Evolutionary conservation across 306 rosid genomes (phyloP).

Genomic region (Acacia acuminata): DNA sequence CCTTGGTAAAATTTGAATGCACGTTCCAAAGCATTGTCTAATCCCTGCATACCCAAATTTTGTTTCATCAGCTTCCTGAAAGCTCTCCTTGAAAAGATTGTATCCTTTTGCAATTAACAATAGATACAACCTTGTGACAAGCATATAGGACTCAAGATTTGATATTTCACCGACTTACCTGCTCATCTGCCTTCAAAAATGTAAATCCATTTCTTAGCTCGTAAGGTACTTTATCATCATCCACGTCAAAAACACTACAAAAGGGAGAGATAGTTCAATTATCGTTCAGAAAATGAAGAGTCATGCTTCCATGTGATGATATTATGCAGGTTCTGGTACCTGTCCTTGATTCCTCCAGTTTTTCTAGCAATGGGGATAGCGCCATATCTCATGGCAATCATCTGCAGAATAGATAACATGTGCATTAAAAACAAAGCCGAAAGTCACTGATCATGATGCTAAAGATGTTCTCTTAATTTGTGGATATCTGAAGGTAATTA

Average conservation of each 20-base stretch:
- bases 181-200: slow-evolving; percentile 71
- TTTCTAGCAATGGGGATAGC: slow-evolving; percentile 84
- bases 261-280: slow-evolving; percentile 5
- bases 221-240: slow-evolving; percentile 67
- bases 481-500: too few species aligned
- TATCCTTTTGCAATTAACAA: neutral
- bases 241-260: slow-evolving; percentile 83
- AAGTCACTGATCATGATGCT: too few species aligned
- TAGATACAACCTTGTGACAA: neutral
- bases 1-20: slow-evolving; percentile 52
- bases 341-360: slow-evolving; percentile 96
- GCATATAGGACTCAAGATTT: neutral
- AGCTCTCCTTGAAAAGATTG: neutral
- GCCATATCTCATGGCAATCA: slow-evolving; percentile 98
- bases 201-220: slow-evolving; percentile 77
- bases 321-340: slow-evolving; percentile 45
- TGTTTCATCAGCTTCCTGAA: slow-evolving; percentile 13
- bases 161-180: slow-evolving; percentile 44
- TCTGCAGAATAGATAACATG: slow-evolving; percentile 43
- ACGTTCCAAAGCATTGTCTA: slow-evolving; percentile 64
- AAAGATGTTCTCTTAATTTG: too few species aligned
- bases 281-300: slow-evolving; percentile 15
- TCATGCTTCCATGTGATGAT: neutral
- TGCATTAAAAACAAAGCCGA: too few species aligned
- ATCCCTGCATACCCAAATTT: slow-evolving; percentile 48